Conservation (phyloP, 768 basidiomycete species). For the Auricularia sp. region DNA sequence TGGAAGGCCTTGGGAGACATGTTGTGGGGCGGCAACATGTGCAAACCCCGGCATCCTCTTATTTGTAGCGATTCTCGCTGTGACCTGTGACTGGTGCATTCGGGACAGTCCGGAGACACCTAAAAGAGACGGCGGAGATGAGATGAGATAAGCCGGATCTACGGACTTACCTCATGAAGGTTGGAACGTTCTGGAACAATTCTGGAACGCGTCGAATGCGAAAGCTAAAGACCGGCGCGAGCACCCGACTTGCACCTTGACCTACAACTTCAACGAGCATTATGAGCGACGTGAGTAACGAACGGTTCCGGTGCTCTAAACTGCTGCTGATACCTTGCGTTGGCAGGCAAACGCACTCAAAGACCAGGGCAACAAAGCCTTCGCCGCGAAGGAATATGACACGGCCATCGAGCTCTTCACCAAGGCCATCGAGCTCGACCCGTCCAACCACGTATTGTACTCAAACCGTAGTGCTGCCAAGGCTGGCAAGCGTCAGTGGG, state of each 20-base stretch:
- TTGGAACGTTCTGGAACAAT: too few relatives aligned
- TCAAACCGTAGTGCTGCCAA: conserved; percentile 90
- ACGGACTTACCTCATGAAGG: too few relatives aligned
- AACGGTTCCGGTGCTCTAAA: background rate
- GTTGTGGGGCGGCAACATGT: background rate
- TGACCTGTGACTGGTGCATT: too few relatives aligned
- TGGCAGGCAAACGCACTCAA: conserved; percentile 56
- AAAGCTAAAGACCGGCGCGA: background rate
- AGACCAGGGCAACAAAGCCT: conserved; percentile 92
- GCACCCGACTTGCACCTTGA: background rate
- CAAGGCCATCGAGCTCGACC: conserved; percentile 75
- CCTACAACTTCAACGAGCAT: background rate
- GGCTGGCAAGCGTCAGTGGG: conserved; percentile 74
- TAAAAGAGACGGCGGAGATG: too few relatives aligned
- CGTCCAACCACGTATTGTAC: conserved; percentile 78
- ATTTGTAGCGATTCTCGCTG: too few relatives aligned
- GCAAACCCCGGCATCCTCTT: background rate
- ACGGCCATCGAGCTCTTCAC: conserved; percentile 75
- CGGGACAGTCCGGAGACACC: too few relatives aligned
- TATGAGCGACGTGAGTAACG: background rate
- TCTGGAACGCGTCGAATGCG: too few relatives aligned
- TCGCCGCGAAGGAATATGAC: conserved; percentile 86
- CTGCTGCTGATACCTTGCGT: background rate
- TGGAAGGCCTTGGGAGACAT: background rate
- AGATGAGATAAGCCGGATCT: too few relatives aligned